Percentiles rank a stretch among this genome's conserved stretches.
phyloP scores from a whole-genome alignment of 495 filamentous ascomycete genomes.

The Lichina pygmaea region DNA sequence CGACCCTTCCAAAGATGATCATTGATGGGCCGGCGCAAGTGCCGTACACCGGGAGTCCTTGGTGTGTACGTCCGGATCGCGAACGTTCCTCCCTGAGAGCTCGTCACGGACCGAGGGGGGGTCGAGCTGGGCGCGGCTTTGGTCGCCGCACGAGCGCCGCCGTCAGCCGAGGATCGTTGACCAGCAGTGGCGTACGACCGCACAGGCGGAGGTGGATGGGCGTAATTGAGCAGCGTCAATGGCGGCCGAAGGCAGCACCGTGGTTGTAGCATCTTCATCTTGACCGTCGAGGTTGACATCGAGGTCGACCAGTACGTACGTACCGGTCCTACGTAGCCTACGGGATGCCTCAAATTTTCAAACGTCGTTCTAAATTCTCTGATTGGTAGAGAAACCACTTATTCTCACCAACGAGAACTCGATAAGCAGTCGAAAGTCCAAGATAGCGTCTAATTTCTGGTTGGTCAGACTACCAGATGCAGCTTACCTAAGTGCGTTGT shows the following conservation, averaged over 20 bases:
- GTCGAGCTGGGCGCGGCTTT: conserved; percentile 9
- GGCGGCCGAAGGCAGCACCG: conserved; percentile 26
- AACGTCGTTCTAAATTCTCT: too few relatives aligned
- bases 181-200: not conserved
- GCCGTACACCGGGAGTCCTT: conserved; percentile 76
- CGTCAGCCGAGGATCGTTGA: conserved; percentile 2
- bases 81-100: conserved; percentile 8
- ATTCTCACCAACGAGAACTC: too few relatives aligned
- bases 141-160: conserved; percentile 6
- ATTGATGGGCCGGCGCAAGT: conserved; percentile 74
- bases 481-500: too few relatives aligned
- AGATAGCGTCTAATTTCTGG: too few relatives aligned
- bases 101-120: conserved; percentile 18
- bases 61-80: conserved; percentile 71
- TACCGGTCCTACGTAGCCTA: too few relatives aligned
- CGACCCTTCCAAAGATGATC: conserved; percentile 91
- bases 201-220: conserved; percentile 17
- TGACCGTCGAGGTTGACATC: too few relatives aligned
- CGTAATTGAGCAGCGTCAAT: conserved; percentile 12
- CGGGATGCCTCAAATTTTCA: too few relatives aligned
- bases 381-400: too few relatives aligned
- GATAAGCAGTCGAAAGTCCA: too few relatives aligned
- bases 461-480: too few relatives aligned
- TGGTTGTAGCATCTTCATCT: conserved; percentile 28
- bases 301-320: too few relatives aligned